Base-by-base conservation (phyloP, 495 filamentous ascomycete genomes). In the Hyaloscypha bicolor region DNA sequence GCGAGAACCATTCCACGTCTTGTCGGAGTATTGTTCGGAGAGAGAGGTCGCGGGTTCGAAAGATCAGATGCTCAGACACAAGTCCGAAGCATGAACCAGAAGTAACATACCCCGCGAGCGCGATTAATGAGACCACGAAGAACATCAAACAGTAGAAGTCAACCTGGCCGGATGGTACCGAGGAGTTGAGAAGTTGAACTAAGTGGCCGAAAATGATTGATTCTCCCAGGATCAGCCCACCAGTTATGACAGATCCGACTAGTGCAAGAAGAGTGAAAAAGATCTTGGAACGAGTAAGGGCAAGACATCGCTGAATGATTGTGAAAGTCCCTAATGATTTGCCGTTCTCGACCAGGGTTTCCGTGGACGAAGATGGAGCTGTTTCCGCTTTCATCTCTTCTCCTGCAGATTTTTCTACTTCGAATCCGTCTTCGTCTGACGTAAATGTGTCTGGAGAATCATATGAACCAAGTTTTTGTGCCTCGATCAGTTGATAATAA, bases 131-230 rank as follows among this genome's bases (percentile, higher is more conserved):
- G 8, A 86, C 72, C n/a, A 85, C 74, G 62, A 87, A 86, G 74
- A 87, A 85, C 77, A 87, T 80, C 8, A 85, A 75, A 1, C 82
- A 82, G 51, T 74, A 85, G 66, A 86, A 85, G 65, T 79, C 71
- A 29, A 82, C 82, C 22, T 65, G 37, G 16, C 60, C 62, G 1
- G 45, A 62, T 14, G 68, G 61, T 29, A 73, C 69, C 65, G 73
- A 78, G 31, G 79, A 80, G 55, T 72, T 72, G 58, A 72, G 70
- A 21, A 69, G 53, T 14, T 42, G 53, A 30, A 86, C 78, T 0
- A 80, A 78, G 61, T 83, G 80, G 37, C 83, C 83, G 63, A 86
- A 85, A 51, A 86, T 83, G 25, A 85, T 81, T 6, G 83, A 81
- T 65, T 83, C 81, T 6, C 79, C 83, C 21, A 80, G 79, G 68